Conservation (phyloP, 805 yeast species). For the Kluyveromyces nonfermentans region DNA sequence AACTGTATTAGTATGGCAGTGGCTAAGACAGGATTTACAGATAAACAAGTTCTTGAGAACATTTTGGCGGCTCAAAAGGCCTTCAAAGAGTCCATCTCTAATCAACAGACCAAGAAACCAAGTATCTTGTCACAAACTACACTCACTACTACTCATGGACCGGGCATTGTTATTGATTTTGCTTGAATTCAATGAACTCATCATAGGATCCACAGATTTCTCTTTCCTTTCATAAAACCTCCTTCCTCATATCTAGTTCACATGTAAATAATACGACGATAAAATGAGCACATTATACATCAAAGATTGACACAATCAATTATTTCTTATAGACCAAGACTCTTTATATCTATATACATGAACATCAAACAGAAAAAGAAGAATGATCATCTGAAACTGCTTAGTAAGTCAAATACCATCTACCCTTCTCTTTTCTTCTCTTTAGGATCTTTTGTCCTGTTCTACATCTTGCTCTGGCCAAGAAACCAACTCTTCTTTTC, state of each 20-base stretch:
- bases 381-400: background rate
- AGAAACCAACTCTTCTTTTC: conserved; percentile 82
- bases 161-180: conserved; percentile 61
- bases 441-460: conserved; percentile 71
- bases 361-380: background rate
- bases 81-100: conserved; percentile 41
- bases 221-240: background rate
- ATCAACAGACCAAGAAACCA: conserved; percentile 58
- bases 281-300: background rate
- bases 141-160: conserved; percentile 66
- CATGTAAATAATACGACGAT: background rate
- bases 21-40: conserved; percentile 71
- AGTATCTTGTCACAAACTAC: conserved; percentile 61
- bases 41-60: conserved; percentile 64
- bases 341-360: background rate
- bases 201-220: background rate
- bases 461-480: conserved; percentile 68
- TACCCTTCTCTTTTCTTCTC: conserved; percentile 77
- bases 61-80: conserved; percentile 58
- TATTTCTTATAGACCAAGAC: background rate
- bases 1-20: conserved; percentile 55
- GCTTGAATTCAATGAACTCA: conserved; percentile 8
- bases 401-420: conserved; percentile 86
- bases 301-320: background rate
- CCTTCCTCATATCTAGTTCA: background rate